Evolutionary conservation across 2,329 filamentous ascomycete genomes (phyloP).

Genomic region (Colletotrichum magnum): DNA sequence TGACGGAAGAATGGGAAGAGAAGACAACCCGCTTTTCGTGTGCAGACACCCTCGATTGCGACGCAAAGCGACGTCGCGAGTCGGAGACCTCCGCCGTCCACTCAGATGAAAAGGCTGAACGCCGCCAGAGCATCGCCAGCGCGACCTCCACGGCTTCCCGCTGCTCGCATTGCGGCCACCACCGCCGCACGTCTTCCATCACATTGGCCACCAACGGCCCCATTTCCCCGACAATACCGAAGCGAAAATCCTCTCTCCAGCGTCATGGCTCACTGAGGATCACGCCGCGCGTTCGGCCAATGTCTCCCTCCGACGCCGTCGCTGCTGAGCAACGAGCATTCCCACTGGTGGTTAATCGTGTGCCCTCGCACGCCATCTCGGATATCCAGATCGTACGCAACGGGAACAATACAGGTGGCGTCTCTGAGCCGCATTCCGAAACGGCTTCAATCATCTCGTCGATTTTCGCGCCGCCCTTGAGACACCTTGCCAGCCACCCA

Average conservation of each 20-base stretch:
- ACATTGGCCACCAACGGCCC: neutral
- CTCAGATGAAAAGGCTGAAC: constrained; percentile 2
- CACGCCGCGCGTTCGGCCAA: neutral
- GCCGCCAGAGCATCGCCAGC: constrained; percentile 8
- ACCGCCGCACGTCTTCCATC: constrained; percentile 14
- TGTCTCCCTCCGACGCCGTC: neutral
- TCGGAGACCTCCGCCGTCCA: constrained; percentile 2
- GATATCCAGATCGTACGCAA: neutral
- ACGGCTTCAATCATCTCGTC: constrained; percentile 35
- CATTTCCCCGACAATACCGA: neutral
- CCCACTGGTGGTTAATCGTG: neutral
- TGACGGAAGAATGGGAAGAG: constrained; percentile 27
- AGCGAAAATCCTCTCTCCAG: constrained; percentile 5
- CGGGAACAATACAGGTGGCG: neutral
- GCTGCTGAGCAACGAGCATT: constrained; percentile 1
- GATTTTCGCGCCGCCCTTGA: constrained; percentile 31
- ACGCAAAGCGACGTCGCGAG: neutral
- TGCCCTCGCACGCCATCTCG: constrained; percentile 5
- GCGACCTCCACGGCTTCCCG: constrained; percentile 6
- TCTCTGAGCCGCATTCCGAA: constrained; percentile 19
- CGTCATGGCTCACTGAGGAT: neutral
- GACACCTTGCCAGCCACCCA: constrained; percentile 33
- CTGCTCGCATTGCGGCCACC: constrained; percentile 21
- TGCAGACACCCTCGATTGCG: constrained; percentile 4
- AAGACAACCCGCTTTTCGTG: constrained; percentile 10